phyloP scores from a whole-genome alignment of 2,329 filamentous ascomycete genomes.

The Monosporascus cannonballus region DNA sequence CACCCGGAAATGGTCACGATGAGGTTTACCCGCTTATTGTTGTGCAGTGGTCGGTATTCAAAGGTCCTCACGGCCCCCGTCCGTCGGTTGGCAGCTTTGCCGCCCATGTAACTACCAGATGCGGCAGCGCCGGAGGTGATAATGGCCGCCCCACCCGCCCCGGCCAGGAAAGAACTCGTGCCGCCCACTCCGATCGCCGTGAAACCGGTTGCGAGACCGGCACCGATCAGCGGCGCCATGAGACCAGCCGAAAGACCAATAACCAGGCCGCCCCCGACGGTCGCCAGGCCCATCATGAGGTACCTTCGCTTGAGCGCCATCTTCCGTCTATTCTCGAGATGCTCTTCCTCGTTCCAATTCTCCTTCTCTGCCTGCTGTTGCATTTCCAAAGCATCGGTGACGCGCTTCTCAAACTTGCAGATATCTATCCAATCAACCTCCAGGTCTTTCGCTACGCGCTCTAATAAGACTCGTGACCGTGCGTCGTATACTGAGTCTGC shows the following conservation, averaged over 20 bases:
- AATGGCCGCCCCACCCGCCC: conserved; percentile 85
- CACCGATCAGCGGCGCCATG: conserved; percentile 87
- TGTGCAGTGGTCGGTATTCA: conserved; percentile 92
- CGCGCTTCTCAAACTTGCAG: conserved; percentile 91
- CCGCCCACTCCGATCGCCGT: conserved; percentile 91
- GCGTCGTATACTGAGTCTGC: conserved; percentile 93
- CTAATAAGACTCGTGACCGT: conserved; percentile 76
- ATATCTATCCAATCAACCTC: conserved; percentile 88
- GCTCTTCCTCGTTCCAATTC: conserved; percentile 95
- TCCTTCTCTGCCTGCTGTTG: conserved; percentile 91
- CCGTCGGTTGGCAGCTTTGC: conserved; percentile 76
- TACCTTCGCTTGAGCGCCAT: conserved; percentile 75
- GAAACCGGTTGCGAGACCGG: conserved; percentile 87
- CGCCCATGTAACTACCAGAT: conserved; percentile 80
- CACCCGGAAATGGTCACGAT: conserved; percentile 94
- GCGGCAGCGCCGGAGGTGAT: conserved; percentile 87
- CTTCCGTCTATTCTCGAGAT: conserved; percentile 83
- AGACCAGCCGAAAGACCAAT: conserved; percentile 92
- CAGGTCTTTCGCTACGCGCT: conserved; percentile 74
- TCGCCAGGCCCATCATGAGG: conserved; percentile 94
- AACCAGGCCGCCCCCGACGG: conserved; percentile 88
- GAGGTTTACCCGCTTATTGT: conserved; percentile 94
- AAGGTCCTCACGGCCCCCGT: conserved; percentile 94
- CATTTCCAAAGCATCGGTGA: conserved; percentile 96
- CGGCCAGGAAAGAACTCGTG: conserved; percentile 82